Conservation (phyloP, 2,329 filamentous ascomycete species). For the Cytospora schulzeri region DNA sequence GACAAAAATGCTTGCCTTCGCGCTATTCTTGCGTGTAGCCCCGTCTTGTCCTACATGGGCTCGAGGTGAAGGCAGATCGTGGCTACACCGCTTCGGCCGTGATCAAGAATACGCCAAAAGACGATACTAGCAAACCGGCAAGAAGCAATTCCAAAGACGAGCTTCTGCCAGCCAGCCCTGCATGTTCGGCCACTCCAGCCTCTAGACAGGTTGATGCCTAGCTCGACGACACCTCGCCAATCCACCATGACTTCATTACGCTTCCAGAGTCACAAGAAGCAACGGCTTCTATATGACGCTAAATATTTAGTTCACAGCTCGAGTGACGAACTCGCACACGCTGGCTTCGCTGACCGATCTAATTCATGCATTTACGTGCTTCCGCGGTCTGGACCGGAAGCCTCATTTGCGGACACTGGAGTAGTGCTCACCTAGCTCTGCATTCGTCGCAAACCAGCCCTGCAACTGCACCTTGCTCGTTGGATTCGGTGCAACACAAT, state of each 20-base stretch:
- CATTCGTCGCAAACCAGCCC: background rate
- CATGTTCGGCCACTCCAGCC: background rate
- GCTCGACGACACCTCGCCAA: background rate
- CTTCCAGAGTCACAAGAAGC: background rate
- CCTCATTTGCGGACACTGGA: background rate
- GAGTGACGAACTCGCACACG: background rate
- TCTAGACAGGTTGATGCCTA: background rate
- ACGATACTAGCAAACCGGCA: conserved; percentile 2
- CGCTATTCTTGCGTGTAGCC: conserved; percentile 11
- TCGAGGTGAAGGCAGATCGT: conserved; percentile 3
- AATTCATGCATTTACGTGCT: background rate
- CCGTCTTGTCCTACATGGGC: conserved; percentile 6
- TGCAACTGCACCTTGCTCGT: background rate
- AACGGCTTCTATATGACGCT: background rate
- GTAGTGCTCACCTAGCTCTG: background rate
- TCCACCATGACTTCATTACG: conserved; percentile 3
- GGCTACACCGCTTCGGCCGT: conserved; percentile 5
- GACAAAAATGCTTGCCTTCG: background rate
- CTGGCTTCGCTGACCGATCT: background rate
- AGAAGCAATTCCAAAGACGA: conserved; percentile 1
- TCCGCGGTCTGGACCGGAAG: background rate
- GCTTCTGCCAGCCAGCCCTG: background rate
- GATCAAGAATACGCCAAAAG: background rate
- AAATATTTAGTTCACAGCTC: background rate
- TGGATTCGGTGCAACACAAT: conserved; percentile 2